Evolutionary conservation across 371 early-diverging fungal species (phyloP), one percentile per base, ranked within the genome.

Genomic region (Mucor ambiguus): DNA sequence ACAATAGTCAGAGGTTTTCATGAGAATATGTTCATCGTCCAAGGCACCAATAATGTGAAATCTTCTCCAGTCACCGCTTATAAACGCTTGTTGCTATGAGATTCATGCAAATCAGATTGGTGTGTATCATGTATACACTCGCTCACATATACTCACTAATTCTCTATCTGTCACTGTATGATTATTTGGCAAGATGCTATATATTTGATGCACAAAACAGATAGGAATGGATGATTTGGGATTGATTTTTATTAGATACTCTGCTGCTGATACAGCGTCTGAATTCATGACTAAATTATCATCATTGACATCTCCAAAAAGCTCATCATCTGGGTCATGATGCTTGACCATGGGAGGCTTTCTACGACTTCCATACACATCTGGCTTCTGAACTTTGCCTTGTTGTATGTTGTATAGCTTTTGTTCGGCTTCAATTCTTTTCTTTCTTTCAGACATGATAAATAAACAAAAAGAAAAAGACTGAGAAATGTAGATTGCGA

Each of bases 181-280:
- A 46, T 72, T 61, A 63, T 81, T 73, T 3, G 71, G 55, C 38
- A 78, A 29, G 3, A 81, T 58, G 20, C 74, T 72, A 46, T 81
- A 81, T 2, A 81, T 64, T 57, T 81, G 81, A 63, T 81, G 81
- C 11, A 77, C 16, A 43, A 78, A 70, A 32, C 81, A 81, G 18
- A 74, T 28, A 2, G 66, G 72, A 4, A 63, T 32, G 28, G 29
- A 52, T 37, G 70, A 37, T 24, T 46, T 46, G 37, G 60, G 22
- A 33, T 52, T 60, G 0, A 65, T 52, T 35, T 63, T 20, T 43
- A 78, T 81, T 24, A 81, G 65, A 16, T 68, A 72, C 18, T 72
- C 63, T 29, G 79, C 81, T 58, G 79, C 71, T 24, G 67, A 63
- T 28, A 65, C 30, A n/a, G 72, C 68, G 64, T 81, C 78, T 2